Percentiles rank a stretch among this genome's conserved stretches.
Evolutionary conservation across 176 grass and related monocot genomes (phyloP).

Genomic region (Rhynchospora breviuscula): DNA sequence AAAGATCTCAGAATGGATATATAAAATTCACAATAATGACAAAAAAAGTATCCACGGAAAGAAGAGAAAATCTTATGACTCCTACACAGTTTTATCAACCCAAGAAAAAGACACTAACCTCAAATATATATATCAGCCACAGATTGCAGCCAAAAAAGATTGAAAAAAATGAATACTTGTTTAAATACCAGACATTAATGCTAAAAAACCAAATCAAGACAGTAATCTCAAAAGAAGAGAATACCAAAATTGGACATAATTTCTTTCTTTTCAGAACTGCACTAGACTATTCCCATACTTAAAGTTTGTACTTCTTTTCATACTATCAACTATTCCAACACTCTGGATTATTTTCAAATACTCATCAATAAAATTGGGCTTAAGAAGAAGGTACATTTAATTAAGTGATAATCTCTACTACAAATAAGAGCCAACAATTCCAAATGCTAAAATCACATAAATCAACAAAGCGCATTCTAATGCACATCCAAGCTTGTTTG

Average conservation of each 20-base stretch:
- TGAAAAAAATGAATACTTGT: background rate
- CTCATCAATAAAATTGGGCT: background rate
- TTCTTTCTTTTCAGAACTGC: background rate
- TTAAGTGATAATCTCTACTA: background rate
- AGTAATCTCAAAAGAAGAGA: background rate
- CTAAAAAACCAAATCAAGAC: background rate
- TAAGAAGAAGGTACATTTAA: background rate
- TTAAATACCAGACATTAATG: background rate
- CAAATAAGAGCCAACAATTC: background rate
- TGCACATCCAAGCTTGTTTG: background rate
- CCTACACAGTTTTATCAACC: slow-evolving; percentile 1
- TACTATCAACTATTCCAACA: background rate
- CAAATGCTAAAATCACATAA: background rate
- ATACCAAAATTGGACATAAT: background rate
- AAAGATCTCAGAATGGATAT: background rate
- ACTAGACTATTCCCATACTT: background rate
- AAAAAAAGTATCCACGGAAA: background rate
- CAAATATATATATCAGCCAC: too few species aligned
- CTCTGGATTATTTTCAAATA: background rate
- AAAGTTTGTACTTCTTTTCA: background rate
- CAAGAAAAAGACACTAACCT: background rate
- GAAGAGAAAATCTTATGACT: slow-evolving; percentile 3
- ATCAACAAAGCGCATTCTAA: background rate
- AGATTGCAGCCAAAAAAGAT: too few species aligned
- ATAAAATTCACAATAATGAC: background rate